phyloP scores from a whole-genome alignment of 257 asterid species.

The Salvia miltiorrhiza region DNA sequence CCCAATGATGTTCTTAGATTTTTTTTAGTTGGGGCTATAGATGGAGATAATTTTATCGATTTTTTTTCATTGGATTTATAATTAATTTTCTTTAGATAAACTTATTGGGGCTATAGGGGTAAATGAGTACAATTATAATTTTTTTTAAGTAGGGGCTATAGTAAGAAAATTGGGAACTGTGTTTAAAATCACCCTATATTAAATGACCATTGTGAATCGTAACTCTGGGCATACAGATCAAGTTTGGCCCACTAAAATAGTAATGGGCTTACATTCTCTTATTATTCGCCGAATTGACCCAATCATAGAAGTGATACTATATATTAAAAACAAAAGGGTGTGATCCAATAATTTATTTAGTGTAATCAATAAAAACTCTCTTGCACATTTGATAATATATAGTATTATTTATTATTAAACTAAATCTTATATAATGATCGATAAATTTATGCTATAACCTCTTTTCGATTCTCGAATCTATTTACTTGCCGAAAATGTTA shows the following conservation, averaged over 20 bases:
- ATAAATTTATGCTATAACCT: neutral
- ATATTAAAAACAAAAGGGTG: neutral
- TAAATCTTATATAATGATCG: neutral
- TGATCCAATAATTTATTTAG: neutral
- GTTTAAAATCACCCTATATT: too few species aligned
- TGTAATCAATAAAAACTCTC: too few species aligned
- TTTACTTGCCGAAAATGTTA: neutral
- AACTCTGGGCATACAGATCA: neutral
- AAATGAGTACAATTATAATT: too few species aligned
- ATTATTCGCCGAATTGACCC: neutral
- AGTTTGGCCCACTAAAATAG: neutral
- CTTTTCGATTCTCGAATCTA: neutral
- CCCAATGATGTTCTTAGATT: too few species aligned
- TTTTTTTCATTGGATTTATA: too few species aligned
- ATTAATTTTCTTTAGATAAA: too few species aligned
- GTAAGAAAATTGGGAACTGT: too few species aligned
- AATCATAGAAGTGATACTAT: neutral
- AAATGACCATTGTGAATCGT: neutral
- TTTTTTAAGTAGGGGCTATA: too few species aligned
- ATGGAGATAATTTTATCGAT: too few species aligned
- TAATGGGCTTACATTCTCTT: neutral
- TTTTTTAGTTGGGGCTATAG: too few species aligned
- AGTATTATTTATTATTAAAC: neutral
- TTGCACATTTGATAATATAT: too few species aligned
- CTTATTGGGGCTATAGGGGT: too few species aligned